These are phyloP conservation scores for Mycena vitilis DNA, from an alignment of 768 basidiomycete species.

Conservation along the genomic window DNA sequence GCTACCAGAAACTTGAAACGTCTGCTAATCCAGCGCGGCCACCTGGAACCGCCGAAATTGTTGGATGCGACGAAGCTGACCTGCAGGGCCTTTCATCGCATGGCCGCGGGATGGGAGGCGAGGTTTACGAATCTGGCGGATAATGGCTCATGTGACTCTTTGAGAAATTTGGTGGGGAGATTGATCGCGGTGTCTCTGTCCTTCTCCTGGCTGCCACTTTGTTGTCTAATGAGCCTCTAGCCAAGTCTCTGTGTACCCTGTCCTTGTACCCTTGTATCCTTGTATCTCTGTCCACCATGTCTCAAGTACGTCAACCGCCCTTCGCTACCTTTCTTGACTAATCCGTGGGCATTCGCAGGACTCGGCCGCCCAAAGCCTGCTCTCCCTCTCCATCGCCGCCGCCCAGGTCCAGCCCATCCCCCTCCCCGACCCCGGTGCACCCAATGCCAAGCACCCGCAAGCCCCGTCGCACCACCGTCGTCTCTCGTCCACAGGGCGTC, in stretches of 20 bases:
- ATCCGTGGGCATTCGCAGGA: constrained; percentile 35
- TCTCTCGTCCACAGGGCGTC: constrained; percentile 77
- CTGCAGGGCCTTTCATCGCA: neutral
- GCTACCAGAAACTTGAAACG: no score
- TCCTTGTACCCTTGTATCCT: constrained; percentile 17
- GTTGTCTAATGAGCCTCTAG: constrained; percentile 27
- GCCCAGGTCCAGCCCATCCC: constrained; percentile 62
- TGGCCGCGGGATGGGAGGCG: neutral
- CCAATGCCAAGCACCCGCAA: constrained; percentile 23
- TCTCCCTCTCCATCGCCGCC: constrained; percentile 77
- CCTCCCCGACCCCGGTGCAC: constrained; percentile 34
- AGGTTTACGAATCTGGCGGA: neutral
- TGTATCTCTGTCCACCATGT: constrained; percentile 26
- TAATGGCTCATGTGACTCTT: neutral
- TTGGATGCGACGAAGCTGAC: no score
- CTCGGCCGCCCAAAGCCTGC: constrained; percentile 56
- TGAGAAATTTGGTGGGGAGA: constrained; percentile 25
- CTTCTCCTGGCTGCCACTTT: neutral
- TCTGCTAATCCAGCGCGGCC: no score
- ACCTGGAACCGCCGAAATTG: no score
- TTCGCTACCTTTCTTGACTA: constrained; percentile 14
- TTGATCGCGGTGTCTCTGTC: constrained; percentile 17
- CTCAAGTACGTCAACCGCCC: constrained; percentile 20
- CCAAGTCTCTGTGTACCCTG: neutral
- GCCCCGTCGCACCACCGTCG: constrained; percentile 65